Evolutionary conservation across 164 flowering plant species (phyloP).

Genomic region (Berberis vulgaris): DNA sequence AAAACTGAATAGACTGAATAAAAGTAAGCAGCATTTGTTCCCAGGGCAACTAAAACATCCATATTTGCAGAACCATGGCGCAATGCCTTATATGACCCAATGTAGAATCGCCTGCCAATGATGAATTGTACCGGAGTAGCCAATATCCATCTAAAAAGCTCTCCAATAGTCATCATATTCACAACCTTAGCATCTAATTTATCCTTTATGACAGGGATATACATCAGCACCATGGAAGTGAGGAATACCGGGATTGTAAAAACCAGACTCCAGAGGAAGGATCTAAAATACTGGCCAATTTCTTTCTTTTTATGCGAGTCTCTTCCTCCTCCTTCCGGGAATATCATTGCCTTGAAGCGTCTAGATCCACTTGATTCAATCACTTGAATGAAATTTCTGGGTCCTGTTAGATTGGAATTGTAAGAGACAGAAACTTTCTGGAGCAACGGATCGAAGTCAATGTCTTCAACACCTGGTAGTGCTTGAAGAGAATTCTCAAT

Average conservation of each 20-base stretch:
- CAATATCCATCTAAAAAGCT: constrained; percentile 65
- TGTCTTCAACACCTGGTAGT: constrained; percentile 53
- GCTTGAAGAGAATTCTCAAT: constrained; percentile 54
- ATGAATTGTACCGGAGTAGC: constrained; percentile 86
- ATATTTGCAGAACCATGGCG: constrained; percentile 78
- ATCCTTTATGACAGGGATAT: constrained; percentile 49
- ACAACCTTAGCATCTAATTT: constrained; percentile 48
- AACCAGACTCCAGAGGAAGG: constrained; percentile 71
- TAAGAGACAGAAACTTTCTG: constrained; percentile 53
- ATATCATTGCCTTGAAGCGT: constrained; percentile 45
- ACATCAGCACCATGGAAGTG: constrained; percentile 78
- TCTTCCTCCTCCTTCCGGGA: constrained; percentile 44
- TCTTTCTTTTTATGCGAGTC: constrained; percentile 42
- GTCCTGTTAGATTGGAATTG: constrained; percentile 66
- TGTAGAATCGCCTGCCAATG: constrained; percentile 75
- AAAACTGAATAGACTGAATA: constrained; percentile 72
- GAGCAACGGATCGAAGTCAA: constrained; percentile 29
- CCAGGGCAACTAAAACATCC: constrained; percentile 91
- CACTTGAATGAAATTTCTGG: constrained; percentile 52
- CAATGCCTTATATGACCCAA: constrained; percentile 70
- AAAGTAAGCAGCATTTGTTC: constrained; percentile 90
- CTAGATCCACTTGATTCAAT: constrained; percentile 55
- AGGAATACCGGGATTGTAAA: constrained; percentile 77
- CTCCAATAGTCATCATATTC: constrained; percentile 69
- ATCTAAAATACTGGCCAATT: constrained; percentile 40